These are phyloP conservation scores for Bassia scoparia DNA, from an alignment of 148 eudicot genomes.

Conservation along the genomic window DNA sequence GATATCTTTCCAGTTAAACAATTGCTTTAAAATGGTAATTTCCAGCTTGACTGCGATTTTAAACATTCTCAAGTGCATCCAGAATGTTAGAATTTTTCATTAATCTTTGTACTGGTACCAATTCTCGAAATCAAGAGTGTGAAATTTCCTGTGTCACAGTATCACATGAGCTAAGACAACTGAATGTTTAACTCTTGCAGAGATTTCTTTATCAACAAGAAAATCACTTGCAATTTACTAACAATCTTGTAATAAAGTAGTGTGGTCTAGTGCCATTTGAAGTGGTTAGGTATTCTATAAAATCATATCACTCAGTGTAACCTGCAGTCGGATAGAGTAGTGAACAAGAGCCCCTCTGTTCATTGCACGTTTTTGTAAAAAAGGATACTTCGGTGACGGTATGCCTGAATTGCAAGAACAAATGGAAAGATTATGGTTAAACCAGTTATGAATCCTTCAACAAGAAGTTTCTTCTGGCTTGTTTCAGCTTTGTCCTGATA, in stretches of 20 bases:
- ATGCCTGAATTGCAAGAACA: conserved; percentile 13
- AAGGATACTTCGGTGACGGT: conserved; percentile 5
- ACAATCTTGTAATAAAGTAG: not conserved
- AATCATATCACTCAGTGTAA: not conserved
- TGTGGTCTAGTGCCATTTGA: not conserved
- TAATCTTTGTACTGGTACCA: no score
- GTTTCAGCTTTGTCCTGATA: conserved; percentile 20
- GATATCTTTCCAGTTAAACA: no score
- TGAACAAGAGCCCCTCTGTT: not conserved
- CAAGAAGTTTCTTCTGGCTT: conserved; percentile 36
- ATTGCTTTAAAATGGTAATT: no score
- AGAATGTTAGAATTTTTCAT: no score
- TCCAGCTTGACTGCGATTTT: no score
- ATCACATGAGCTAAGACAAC: not conserved
- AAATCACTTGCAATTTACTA: not conserved
- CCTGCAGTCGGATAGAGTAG: not conserved
- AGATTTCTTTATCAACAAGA: no score
- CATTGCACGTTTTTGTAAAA: not conserved
- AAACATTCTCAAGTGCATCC: no score
- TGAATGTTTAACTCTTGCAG: not conserved
- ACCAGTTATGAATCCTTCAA: conserved; percentile 17
- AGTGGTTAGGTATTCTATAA: not conserved
- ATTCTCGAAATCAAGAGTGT: not conserved
- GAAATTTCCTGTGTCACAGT: not conserved
- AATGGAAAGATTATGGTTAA: conserved; percentile 6